phyloP scores from a whole-genome alignment of 768 basidiomycete species.

The Butyriboletus loyo region DNA sequence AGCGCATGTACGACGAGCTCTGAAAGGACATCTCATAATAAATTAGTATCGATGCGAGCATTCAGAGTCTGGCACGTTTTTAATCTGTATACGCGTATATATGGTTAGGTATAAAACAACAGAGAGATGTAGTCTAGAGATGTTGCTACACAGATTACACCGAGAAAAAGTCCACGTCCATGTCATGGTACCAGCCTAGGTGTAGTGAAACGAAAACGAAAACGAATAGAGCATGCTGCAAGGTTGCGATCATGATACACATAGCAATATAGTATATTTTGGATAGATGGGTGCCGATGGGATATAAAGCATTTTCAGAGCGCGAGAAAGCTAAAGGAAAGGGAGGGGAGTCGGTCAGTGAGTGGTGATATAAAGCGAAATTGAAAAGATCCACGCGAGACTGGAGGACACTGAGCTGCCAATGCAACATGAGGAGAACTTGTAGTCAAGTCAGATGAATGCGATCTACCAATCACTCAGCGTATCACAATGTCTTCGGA shows the following conservation, averaged over 20 bases:
- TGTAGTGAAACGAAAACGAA: background rate
- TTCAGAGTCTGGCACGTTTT: background rate
- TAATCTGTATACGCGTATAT: background rate
- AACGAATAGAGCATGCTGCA: background rate
- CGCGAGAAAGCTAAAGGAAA: slow-evolving; percentile 4
- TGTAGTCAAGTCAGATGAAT: slow-evolving; percentile 12
- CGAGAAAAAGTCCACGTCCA: slow-evolving; percentile 1
- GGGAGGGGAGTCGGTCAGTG: slow-evolving; percentile 2
- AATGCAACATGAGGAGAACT: slow-evolving; percentile 2
- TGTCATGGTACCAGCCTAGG: background rate
- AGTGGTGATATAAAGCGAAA: slow-evolving; percentile 1
- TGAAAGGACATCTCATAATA: no score
- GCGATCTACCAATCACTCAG: slow-evolving; percentile 34
- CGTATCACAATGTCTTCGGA: slow-evolving; percentile 48
- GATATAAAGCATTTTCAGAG: background rate
- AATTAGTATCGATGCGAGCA: no score
- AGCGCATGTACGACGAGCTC: background rate
- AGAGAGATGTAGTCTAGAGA: slow-evolving; percentile 4
- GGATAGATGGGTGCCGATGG: background rate
- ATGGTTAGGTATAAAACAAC: slow-evolving; percentile 10
- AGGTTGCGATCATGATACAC: background rate
- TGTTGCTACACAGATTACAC: slow-evolving; percentile 9
- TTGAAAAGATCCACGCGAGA: slow-evolving; percentile 5
- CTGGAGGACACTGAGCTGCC: background rate
- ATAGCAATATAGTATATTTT: background rate